Conservation (phyloP, 2,329 filamentous ascomycete species). For the Pseudogymnoascus sp. region DNA sequence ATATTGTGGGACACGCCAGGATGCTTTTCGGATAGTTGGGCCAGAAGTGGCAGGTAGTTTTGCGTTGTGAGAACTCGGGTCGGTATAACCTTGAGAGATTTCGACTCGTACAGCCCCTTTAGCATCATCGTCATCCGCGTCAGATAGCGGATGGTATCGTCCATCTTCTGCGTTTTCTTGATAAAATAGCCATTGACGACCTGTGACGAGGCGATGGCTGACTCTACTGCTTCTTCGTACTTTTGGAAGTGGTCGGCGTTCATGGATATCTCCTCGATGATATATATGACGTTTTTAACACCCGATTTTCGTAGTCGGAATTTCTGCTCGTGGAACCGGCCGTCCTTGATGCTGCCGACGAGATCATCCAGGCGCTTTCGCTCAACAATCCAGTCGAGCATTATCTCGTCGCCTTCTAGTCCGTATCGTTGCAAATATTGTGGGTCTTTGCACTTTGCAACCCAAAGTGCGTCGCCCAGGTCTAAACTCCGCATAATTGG, state of each 20-base stretch:
- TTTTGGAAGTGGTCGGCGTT: conserved; percentile 45
- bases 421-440: conserved; percentile 49
- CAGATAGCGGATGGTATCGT: conserved; percentile 71
- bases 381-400: conserved; percentile 75
- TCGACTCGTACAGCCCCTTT: conserved; percentile 55
- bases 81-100: conserved; percentile 56
- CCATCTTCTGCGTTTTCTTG: conserved; percentile 66
- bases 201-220: conserved; percentile 69
- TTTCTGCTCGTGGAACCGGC: conserved; percentile 77
- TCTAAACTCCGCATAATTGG: conserved; percentile 63
- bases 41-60: conserved; percentile 59
- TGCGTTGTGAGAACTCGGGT: conserved; percentile 53
- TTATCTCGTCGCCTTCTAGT: conserved; percentile 59
- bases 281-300: conserved; percentile 68
- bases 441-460: conserved; percentile 63
- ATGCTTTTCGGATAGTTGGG: conserved; percentile 48
- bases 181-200: conserved; percentile 74
- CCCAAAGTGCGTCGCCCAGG: conserved; percentile 71
- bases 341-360: conserved; percentile 73
- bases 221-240: conserved; percentile 61
- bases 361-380: conserved; percentile 75
- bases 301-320: conserved; percentile 68
- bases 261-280: conserved; percentile 67
- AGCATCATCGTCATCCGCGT: conserved; percentile 64
- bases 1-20: conserved; percentile 50